phyloP scores from a whole-genome alignment of 768 basidiomycete genomes.

The Tylopilus rubrobrunneus region DNA sequence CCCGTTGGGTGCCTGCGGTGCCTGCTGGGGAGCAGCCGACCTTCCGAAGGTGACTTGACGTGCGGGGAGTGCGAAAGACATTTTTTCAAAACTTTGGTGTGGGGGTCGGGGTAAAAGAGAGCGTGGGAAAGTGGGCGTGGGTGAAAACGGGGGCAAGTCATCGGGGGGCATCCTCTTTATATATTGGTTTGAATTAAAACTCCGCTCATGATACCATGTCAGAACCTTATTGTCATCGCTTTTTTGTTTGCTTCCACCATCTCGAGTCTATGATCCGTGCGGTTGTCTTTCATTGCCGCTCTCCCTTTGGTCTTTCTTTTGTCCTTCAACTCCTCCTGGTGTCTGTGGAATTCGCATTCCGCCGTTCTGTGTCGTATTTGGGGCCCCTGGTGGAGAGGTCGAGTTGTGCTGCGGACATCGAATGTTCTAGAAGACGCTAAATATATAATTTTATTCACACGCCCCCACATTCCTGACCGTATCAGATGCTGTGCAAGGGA shows the following conservation, averaged over 20 bases:
- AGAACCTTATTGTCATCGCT: slow-evolving; percentile 6
- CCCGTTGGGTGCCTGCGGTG: slow-evolving; percentile 43
- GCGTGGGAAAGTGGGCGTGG: slow-evolving; percentile 29
- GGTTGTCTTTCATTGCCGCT: not conserved
- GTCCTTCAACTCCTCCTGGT: not conserved
- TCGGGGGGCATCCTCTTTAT: slow-evolving; percentile 22
- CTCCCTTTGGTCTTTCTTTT: not conserved
- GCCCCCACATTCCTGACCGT: not conserved
- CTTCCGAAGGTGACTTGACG: slow-evolving; percentile 78
- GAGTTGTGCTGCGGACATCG: slow-evolving; percentile 6
- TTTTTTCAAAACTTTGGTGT: slow-evolving; percentile 19
- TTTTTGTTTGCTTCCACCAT: slow-evolving; percentile 27
- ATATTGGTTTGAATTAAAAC: slow-evolving; percentile 27
- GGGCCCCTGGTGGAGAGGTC: not conserved
- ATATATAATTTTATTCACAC: slow-evolving; percentile 18
- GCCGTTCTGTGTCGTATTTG: not conserved
- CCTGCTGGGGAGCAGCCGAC: slow-evolving; percentile 45
- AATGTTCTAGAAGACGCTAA: slow-evolving; percentile 28
- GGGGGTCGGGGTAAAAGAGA: slow-evolving; percentile 19
- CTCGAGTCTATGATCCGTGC: slow-evolving; percentile 11
- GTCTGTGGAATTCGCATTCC: not conserved
- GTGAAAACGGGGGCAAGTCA: slow-evolving; percentile 19
- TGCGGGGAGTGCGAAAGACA: slow-evolving; percentile 69
- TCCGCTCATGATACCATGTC: slow-evolving; percentile 26
- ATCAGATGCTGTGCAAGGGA: not conserved